Conservation (phyloP, 1,284 basidiomycete genomes). For the Xerocomus amazonicus region DNA sequence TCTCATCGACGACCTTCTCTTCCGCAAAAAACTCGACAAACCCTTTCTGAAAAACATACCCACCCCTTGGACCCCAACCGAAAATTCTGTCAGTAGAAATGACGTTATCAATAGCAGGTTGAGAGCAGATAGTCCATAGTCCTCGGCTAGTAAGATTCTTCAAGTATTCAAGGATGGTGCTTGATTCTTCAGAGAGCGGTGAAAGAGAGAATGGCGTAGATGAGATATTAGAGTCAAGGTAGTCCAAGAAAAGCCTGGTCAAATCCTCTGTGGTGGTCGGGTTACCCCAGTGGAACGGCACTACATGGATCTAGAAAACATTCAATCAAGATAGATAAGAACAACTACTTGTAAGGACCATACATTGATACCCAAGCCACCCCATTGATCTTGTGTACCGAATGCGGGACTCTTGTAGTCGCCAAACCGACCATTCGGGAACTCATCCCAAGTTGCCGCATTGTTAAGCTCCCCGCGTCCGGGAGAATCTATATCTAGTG, state of each 20-base stretch:
- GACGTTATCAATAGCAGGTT: slow-evolving; percentile 87
- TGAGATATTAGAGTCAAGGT: slow-evolving; percentile 67
- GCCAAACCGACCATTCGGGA: slow-evolving; percentile 98
- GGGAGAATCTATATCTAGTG: slow-evolving; percentile 48
- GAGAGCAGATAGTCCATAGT: slow-evolving; percentile 97
- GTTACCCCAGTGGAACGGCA: slow-evolving; percentile 76
- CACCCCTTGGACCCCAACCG: slow-evolving; percentile 90
- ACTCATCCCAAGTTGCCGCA: slow-evolving; percentile 92
- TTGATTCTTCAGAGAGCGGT: slow-evolving; percentile 83
- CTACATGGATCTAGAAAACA: slow-evolving; percentile 54
- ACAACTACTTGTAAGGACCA: slow-evolving; percentile 11
- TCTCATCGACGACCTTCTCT: slow-evolving; percentile 55
- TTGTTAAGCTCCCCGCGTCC: slow-evolving; percentile 72
- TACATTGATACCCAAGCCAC: slow-evolving; percentile 55
- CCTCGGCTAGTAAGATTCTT: slow-evolving; percentile 71
- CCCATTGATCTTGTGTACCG: slow-evolving; percentile 77
- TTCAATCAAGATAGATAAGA: not conserved
- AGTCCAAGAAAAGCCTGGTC: slow-evolving; percentile 73
- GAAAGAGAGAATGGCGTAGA: slow-evolving; percentile 88
- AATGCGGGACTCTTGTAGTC: slow-evolving; percentile 97
- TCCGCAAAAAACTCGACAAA: slow-evolving; percentile 96
- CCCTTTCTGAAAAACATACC: slow-evolving; percentile 96
- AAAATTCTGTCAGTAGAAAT: slow-evolving; percentile 72
- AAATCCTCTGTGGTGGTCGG: slow-evolving; percentile 74
- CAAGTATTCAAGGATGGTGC: slow-evolving; percentile 77